phyloP scores from a whole-genome alignment of 2,329 filamentous ascomycete genomes.

The Microsporum ferrugineum region DNA sequence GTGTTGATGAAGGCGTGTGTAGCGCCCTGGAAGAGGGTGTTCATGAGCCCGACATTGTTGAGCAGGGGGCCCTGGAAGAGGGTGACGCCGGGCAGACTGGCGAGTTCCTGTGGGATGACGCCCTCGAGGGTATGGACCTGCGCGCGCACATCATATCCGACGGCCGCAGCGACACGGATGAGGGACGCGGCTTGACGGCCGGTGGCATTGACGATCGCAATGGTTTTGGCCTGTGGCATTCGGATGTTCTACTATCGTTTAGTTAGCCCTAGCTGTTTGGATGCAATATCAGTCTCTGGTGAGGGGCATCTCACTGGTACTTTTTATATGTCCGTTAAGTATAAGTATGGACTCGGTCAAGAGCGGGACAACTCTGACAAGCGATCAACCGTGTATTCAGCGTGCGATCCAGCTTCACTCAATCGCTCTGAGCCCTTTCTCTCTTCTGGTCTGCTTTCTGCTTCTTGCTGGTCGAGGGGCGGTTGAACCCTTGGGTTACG shows the following conservation, averaged over 20 bases:
- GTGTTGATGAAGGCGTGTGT: conserved; percentile 96
- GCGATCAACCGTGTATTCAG: not conserved
- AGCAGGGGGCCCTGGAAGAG: conserved; percentile 54
- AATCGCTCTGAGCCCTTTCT: not conserved
- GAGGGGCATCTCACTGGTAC: too few relatives aligned
- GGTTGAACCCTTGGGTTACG: not conserved
- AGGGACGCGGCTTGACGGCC: conserved; percentile 92
- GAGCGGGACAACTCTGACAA: not conserved
- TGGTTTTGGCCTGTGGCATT: conserved; percentile 50
- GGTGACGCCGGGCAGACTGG: conserved; percentile 69
- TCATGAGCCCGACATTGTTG: conserved; percentile 61
- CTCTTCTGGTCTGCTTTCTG: not conserved
- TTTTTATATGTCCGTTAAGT: too few relatives aligned
- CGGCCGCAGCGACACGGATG: conserved; percentile 83
- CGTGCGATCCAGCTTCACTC: not conserved
- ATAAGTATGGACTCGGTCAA: not conserved
- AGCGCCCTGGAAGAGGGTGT: conserved; percentile 67
- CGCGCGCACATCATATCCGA: conserved; percentile 85
- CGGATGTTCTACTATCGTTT: conserved; percentile 12
- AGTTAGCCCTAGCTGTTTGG: too few relatives aligned
- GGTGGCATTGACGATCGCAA: conserved; percentile 90
- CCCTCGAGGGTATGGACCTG: conserved; percentile 81
- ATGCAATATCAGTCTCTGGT: not conserved
- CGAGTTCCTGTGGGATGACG: conserved; percentile 77
- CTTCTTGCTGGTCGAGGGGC: not conserved